Percentiles rank a stretch among this genome's conserved stretches.
phyloP scores from a whole-genome alignment of 352 stramenopile species.

The Chrysophaeum taylorii region DNA sequence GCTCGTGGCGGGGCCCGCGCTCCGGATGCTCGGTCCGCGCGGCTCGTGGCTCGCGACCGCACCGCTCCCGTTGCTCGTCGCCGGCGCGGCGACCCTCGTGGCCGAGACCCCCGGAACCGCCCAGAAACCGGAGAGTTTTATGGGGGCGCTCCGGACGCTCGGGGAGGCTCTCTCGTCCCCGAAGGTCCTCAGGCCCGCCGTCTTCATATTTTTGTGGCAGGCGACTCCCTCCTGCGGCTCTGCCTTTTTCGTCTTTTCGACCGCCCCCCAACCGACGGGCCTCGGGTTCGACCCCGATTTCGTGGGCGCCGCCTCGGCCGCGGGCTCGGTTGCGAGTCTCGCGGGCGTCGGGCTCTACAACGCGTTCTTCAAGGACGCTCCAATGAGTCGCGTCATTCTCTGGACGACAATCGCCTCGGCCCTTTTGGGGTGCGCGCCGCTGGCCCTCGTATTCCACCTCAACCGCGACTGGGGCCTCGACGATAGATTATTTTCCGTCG shows the following conservation, averaged over 20 bases:
- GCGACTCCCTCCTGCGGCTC: constrained; percentile 81
- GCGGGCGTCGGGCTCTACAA: constrained; percentile 59
- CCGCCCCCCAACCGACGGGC: constrained; percentile 50
- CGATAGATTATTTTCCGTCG: constrained; percentile 84
- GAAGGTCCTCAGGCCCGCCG: constrained; percentile 84
- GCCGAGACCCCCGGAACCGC: too few relatives aligned
- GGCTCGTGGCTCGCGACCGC: too few relatives aligned
- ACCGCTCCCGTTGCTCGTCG: too few relatives aligned
- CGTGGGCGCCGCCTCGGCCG: constrained; percentile 64
- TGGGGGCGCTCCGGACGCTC: constrained; percentile 68
- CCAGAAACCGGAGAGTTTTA: constrained; percentile 79
- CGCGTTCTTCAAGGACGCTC: constrained; percentile 60
- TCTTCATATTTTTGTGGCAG: constrained; percentile 88
- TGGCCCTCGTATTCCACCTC: constrained; percentile 73
- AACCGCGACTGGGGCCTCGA: constrained; percentile 81
- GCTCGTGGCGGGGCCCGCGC: constrained; percentile 73
- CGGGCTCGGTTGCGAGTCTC: constrained; percentile 45
- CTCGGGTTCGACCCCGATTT: constrained; percentile 87
- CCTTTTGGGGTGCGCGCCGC: constrained; percentile 48
- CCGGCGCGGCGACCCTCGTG: too few relatives aligned
- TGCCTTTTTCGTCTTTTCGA: constrained; percentile 89
- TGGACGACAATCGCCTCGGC: constrained; percentile 52
- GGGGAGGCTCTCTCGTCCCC: constrained; percentile 67
- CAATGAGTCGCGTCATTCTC: constrained; percentile 82
- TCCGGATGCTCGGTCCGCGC: too few relatives aligned